Percentiles rank a stretch among this genome's conserved stretches.
Evolutionary conservation across 2,329 filamentous ascomycete species (phyloP).

Genomic region (Penicillium vulpinum): DNA sequence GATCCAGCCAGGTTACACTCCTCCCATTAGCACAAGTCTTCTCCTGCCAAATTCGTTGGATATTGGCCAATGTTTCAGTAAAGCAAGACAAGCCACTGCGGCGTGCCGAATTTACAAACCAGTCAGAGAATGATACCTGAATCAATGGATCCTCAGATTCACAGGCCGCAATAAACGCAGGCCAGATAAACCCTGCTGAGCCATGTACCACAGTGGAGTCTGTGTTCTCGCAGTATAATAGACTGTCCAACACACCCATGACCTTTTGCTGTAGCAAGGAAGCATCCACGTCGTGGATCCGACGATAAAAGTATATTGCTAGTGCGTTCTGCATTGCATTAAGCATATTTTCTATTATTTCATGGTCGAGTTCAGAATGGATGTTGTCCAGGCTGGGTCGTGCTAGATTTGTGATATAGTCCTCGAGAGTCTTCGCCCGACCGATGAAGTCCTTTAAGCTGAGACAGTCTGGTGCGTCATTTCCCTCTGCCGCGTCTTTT

Average conservation of each 20-base stretch:
- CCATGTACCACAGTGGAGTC: slow-evolving; percentile 37
- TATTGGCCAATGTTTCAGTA: slow-evolving; percentile 23
- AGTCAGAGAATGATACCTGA: slow-evolving; percentile 36
- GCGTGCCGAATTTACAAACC: slow-evolving; percentile 33
- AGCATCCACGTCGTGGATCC: slow-evolving; percentile 45
- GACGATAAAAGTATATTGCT: slow-evolving; percentile 50
- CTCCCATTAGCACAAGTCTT: slow-evolving; percentile 15
- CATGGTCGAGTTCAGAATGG: slow-evolving; percentile 12
- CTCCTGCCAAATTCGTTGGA: slow-evolving; percentile 34
- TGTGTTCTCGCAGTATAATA: slow-evolving; percentile 37
- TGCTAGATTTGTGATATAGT: slow-evolving; percentile 23
- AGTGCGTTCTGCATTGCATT: slow-evolving; percentile 47
- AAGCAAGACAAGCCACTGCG: slow-evolving; percentile 38
- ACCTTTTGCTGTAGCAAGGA: slow-evolving; percentile 45
- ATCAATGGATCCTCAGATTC: slow-evolving; percentile 42
- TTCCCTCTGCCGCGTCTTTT: slow-evolving; percentile 35
- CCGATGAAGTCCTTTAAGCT: slow-evolving; percentile 33
- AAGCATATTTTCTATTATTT: slow-evolving; percentile 33
- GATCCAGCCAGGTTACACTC: slow-evolving; percentile 20
- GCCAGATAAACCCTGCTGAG: slow-evolving; percentile 45
- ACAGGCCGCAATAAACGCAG: slow-evolving; percentile 47
- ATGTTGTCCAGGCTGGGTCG: slow-evolving; percentile 12
- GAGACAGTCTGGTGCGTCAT: slow-evolving; percentile 7
- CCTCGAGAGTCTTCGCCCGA: slow-evolving; percentile 37
- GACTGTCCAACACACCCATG: slow-evolving; percentile 36